These are phyloP conservation scores for Erigeron philadelphicus DNA, from an alignment of 140 eudicot genomes.

Conservation along the genomic window DNA sequence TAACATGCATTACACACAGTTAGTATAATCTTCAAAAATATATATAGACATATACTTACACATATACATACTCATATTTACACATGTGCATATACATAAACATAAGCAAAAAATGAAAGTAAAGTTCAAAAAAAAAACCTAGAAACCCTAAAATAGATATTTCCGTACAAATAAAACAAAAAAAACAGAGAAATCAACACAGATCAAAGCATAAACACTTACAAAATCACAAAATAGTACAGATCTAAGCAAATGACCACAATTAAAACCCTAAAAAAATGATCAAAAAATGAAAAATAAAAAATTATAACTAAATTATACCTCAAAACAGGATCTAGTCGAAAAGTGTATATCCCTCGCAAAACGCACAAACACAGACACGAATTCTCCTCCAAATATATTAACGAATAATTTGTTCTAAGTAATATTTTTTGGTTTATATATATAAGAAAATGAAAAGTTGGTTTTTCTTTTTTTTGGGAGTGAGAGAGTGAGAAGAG, in stretches of 20 bases:
- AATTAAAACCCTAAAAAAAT: conserved; percentile 12
- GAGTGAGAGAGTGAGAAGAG: too few species aligned
- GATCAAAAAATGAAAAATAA: neutral
- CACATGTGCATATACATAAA: neutral
- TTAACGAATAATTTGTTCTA: too few species aligned
- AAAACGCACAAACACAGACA: too few species aligned
- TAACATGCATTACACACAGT: too few species aligned
- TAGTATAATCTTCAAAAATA: neutral
- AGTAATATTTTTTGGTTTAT: too few species aligned
- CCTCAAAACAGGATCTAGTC: too few species aligned
- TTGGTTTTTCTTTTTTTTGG: too few species aligned
- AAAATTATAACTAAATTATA: too few species aligned
- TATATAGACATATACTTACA: neutral
- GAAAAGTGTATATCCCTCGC: too few species aligned
- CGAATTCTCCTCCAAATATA: too few species aligned
- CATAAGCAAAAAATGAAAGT: conserved; percentile 2
- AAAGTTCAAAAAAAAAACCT: conserved; percentile 17
- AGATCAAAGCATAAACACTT: conserved; percentile 25
- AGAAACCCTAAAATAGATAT: conserved; percentile 20
- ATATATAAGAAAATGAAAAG: too few species aligned
- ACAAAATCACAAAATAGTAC: neutral
- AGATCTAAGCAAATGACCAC: conserved; percentile 30
- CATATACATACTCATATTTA: neutral
- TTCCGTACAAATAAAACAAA: conserved; percentile 3
- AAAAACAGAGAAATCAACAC: conserved; percentile 19